These are phyloP conservation scores for Aspergillus egyptiacus DNA, from an alignment of 495 filamentous ascomycete species.

Conservation along the genomic window DNA sequence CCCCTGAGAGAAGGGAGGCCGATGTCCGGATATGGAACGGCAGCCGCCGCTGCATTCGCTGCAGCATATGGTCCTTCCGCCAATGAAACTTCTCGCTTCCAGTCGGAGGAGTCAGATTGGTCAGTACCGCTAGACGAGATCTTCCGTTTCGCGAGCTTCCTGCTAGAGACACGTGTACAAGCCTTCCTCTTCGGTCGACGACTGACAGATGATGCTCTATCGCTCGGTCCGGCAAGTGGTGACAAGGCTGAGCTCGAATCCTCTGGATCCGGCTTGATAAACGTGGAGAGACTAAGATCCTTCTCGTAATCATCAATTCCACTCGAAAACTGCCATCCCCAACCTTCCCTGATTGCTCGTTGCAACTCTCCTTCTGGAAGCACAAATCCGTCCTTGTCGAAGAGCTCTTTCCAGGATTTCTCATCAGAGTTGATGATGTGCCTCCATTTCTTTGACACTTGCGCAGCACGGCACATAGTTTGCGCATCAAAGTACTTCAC, in stretches of 20 bases:
- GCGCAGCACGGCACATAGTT: slow-evolving; percentile 85
- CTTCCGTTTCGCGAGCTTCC: slow-evolving; percentile 53
- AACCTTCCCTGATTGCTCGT: slow-evolving; percentile 84
- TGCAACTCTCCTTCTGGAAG: slow-evolving; percentile 80
- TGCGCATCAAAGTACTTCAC: slow-evolving; percentile 79
- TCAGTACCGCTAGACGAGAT: slow-evolving; percentile 41
- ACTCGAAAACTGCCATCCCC: slow-evolving; percentile 94
- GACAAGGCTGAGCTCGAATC: slow-evolving; percentile 20
- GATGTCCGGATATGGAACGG: slow-evolving; percentile 74
- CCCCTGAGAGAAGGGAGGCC: slow-evolving; percentile 72
- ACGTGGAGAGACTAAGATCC: slow-evolving; percentile 58
- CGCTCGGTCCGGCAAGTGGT: slow-evolving; percentile 25
- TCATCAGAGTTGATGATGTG: slow-evolving; percentile 86
- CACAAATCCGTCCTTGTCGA: slow-evolving; percentile 74
- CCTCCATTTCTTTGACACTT: slow-evolving; percentile 93
- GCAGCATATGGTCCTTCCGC: slow-evolving; percentile 80
- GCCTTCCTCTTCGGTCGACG: slow-evolving; percentile 52
- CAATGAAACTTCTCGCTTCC: slow-evolving; percentile 37
- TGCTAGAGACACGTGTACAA: slow-evolving; percentile 36
- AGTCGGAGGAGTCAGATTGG: slow-evolving; percentile 33
- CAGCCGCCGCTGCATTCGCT: slow-evolving; percentile 71
- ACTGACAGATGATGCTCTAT: slow-evolving; percentile 24
- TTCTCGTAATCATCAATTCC: slow-evolving; percentile 69
- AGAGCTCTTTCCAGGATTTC: slow-evolving; percentile 88
- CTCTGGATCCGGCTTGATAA: slow-evolving; percentile 44